Conservation (phyloP, 257 asterid genomes). For the Lantana camara region DNA sequence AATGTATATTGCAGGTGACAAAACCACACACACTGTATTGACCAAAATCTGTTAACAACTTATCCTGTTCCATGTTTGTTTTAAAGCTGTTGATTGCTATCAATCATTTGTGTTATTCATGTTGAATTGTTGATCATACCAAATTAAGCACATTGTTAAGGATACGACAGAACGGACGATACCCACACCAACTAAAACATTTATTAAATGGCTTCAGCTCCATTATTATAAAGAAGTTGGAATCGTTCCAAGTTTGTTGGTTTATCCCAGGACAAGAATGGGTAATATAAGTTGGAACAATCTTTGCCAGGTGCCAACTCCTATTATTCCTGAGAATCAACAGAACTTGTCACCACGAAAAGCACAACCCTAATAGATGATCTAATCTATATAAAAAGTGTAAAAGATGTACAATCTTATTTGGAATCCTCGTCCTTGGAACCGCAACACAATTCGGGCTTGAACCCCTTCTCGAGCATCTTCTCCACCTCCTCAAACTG, state of each 20-base stretch:
- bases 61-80: no score
- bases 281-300: background rate
- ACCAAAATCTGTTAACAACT: no score
- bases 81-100: no score
- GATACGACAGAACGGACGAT: no score
- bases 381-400: no score
- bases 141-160: background rate
- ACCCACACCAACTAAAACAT: background rate
- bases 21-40: no score
- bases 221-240: background rate
- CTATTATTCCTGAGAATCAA: background rate
- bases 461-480: slow-evolving; percentile 72
- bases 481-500: slow-evolving; percentile 78
- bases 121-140: background rate
- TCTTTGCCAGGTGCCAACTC: background rate
- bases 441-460: slow-evolving; percentile 41
- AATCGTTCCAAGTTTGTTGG: background rate
- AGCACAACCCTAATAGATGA: no score
- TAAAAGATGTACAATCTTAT: background rate
- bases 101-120: no score
- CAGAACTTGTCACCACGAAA: background rate
- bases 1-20: no score
- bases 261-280: background rate
- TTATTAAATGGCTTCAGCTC: background rate
- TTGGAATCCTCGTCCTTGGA: slow-evolving; percentile 29